Evolutionary conservation across 2,329 filamentous ascomycete species (phyloP), one percentile per base, ranked within the genome.

Genomic region (Apiospora phragmitis): DNA sequence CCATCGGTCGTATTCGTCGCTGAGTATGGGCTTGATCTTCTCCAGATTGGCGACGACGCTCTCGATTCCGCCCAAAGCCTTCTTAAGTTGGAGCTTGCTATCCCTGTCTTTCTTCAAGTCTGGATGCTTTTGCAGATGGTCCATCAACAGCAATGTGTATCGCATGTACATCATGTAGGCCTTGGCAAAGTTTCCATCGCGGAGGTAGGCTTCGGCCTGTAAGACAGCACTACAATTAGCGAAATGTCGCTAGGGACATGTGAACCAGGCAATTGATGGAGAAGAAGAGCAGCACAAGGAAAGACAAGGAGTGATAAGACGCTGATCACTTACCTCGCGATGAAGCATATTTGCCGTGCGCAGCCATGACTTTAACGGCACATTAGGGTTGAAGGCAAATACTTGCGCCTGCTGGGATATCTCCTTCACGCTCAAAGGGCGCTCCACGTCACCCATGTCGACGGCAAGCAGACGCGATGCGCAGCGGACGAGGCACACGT

Each of bases 91-190:
- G 69, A 86, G 89, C 65, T 89, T 89, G 11, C 90, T 91, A 45
- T 92, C 89, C 12, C 89, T 86, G 9, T 68, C 67, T 21, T 90
- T 87, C 75, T 89, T 92, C 65, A 89, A 89, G 70, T 96, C 90
- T 1, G 95, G 94, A 76, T 98, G 96, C 1, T 84, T 87, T 0
- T 89, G 87, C 11, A 99, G 85, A 69, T 92, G 88, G 8, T 94
- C 89, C 38, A 97, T 84, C 32, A 97, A 89, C n/a, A 99, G 90
- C 69, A 92, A 88, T 12, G 94, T 94, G 82, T 97, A 94, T 75
- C 96, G 91, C 79, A 96, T 94, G n/a, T 97, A 89, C 71, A 98
- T 90, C 69, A 98, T 88, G 80, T 97, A 99, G 5, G 95, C 93
- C 78, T 96, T 92, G 76, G 94, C 90, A 74, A 94, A 90, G 81